Base-by-base conservation (phyloP, 257 asterid genomes). In the Plectranthus barbatus region DNA sequence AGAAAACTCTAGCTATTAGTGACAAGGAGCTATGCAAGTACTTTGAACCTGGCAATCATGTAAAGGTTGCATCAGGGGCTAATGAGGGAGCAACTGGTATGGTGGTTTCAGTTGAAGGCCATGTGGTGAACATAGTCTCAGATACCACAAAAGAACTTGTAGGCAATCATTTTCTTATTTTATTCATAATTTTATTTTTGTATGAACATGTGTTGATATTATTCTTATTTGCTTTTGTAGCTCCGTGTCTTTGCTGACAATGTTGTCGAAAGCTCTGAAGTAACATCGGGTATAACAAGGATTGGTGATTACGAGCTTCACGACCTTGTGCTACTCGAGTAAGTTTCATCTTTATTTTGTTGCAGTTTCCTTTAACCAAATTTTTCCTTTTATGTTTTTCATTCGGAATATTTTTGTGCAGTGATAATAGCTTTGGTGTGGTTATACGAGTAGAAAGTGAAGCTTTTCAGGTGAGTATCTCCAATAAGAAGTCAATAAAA, bases 51-150 rank as follows among this genome's bases (percentile, higher is more conserved):
- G 99, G 97, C 74, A 87, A 93, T 75, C 97, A 90, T 62, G 96
- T 93, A 15, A 93, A 93, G 75, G 94, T 93, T 71, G 94, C 83
- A 48, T 69, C 97, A 62, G 99, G 99, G 62, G 86, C 95, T 53
- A 72, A 84, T 3, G 99, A 90, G 78, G 99, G 99, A 71, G 97
- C 96, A 18, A 93, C 97, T 42, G 97, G 99, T 24, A 90, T 93
- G 99, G 99, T 90, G 45, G 97, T 87, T 67, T 87, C 97, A 9
- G 94, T 93, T 66, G 87, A 93, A 80, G 95, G 96, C 31, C 99
- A 93, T 74, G 90, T 93, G 73, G 99, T 93, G 59, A 85, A 90
- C 78, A 64, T 90, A 67, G 96, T 93, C 31, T 93, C 99, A n/a
- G 99, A 93, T 73, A 85, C 97, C 5, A 93, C 99, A 15, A 90